phyloP scores from a whole-genome alignment of 2,329 filamentous ascomycete species.

The Leptodontidium sp. region DNA sequence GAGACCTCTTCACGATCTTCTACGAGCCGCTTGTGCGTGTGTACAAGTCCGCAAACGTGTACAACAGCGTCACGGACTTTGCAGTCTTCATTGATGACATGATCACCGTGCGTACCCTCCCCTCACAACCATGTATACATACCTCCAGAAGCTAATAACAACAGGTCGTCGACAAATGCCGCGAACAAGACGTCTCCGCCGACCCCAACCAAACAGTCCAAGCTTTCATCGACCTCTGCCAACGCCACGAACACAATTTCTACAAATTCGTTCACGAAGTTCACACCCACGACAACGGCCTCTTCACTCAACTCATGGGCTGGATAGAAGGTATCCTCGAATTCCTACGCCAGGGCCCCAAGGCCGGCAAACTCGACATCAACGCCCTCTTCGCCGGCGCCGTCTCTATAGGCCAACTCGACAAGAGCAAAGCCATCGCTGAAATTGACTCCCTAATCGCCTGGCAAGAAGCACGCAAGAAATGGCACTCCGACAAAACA shows the following conservation, averaged over 20 bases:
- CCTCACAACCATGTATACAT: neutral
- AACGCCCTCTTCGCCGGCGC: slow-evolving; percentile 91
- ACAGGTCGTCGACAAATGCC: slow-evolving; percentile 69
- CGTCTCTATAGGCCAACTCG: slow-evolving; percentile 69
- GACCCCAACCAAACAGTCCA: slow-evolving; percentile 99
- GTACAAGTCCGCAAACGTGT: slow-evolving; percentile 98
- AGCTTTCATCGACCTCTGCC: slow-evolving; percentile 95
- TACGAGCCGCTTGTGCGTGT: slow-evolving; percentile 97
- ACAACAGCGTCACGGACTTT: slow-evolving; percentile 97
- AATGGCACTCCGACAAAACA: slow-evolving; percentile 98
- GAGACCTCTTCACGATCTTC: slow-evolving; percentile 97
- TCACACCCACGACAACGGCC: slow-evolving; percentile 93
- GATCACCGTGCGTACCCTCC: slow-evolving; percentile 69
- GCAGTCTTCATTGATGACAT: slow-evolving; percentile 92
- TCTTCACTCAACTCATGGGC: slow-evolving; percentile 95
- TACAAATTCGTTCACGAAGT: slow-evolving; percentile 99
- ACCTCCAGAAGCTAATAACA: slow-evolving; percentile 30
- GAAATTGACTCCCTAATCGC: slow-evolving; percentile 89
- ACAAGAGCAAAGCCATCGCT: slow-evolving; percentile 74
- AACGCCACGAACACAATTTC: slow-evolving; percentile 93
- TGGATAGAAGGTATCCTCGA: slow-evolving; percentile 97
- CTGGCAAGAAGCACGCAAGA: slow-evolving; percentile 96
- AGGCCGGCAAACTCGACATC: slow-evolving; percentile 88
- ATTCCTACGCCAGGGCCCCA: slow-evolving; percentile 87
- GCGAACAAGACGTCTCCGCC: slow-evolving; percentile 82